A percentile compares a stretch with the other conserved stretches of the same genome.
These are phyloP conservation scores for Saussurea involucrata DNA, from an alignment of 129 eudicot species.

Conservation along the genomic window DNA sequence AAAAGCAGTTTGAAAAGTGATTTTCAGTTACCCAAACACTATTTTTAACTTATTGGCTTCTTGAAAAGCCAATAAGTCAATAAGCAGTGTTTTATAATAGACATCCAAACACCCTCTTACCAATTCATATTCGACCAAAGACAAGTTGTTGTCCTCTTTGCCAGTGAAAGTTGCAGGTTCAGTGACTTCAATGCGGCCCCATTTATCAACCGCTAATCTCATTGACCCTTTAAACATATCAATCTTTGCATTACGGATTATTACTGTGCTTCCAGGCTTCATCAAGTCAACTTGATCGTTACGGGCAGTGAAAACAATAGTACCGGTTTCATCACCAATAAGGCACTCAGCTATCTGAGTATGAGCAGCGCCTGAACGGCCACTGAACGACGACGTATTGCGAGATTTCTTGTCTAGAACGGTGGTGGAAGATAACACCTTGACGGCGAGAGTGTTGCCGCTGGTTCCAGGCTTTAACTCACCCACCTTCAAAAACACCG, in stretches of 20 bases:
- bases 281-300: conserved; percentile 42
- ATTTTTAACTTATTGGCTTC: too few relatives aligned
- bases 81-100: too few relatives aligned
- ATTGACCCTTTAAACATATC: conserved; percentile 44
- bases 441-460: conserved; percentile 39
- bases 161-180: conserved; percentile 36
- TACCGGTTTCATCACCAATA: conserved; percentile 41
- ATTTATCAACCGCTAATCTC: conserved; percentile 41
- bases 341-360: conserved; percentile 41
- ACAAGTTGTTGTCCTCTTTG: conserved; percentile 42
- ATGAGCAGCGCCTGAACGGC: not conserved
- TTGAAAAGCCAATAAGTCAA: too few relatives aligned
- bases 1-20: too few relatives aligned
- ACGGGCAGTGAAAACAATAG: conserved; percentile 42
- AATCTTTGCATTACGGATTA: conserved; percentile 38
- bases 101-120: too few relatives aligned
- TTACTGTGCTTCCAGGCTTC: conserved; percentile 33
- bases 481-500: conserved; percentile 40
- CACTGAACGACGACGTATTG: conserved; percentile 14
- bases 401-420: conserved; percentile 13
- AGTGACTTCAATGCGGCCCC: conserved; percentile 39
- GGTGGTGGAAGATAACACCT: conserved; percentile 33
- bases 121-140: conserved; percentile 42
- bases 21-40: too few relatives aligned
- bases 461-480: conserved; percentile 36